Evolutionary conservation across 257 asterid genomes (phyloP).

Genomic region (Cruciata laevipes): DNA sequence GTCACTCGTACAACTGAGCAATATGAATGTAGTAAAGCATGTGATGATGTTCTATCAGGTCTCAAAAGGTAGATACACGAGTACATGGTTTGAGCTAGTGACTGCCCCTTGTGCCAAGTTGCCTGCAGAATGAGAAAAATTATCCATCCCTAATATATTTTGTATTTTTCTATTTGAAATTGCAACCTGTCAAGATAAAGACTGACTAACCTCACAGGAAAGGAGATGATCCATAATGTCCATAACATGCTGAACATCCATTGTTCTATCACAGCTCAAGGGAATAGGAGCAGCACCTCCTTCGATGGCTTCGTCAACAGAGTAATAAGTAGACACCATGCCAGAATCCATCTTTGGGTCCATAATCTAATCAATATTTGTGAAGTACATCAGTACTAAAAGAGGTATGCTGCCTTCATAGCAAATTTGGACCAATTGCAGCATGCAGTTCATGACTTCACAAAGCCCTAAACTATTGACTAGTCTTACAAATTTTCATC

Average conservation of each 20-base stretch:
- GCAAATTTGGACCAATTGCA: background rate
- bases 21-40: slow-evolving; percentile 79
- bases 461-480: background rate
- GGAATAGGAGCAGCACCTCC: slow-evolving; percentile 97
- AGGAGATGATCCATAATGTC: slow-evolving; percentile 96
- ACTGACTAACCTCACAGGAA: slow-evolving; percentile 77
- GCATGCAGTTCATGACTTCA: background rate
- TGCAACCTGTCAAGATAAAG: background rate
- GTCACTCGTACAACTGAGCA: slow-evolving; percentile 76
- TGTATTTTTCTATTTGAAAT: background rate
- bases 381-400: background rate
- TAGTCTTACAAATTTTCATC: background rate
- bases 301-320: slow-evolving; percentile 96
- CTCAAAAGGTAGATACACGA: slow-evolving; percentile 91
- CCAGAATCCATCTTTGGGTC: slow-evolving; percentile 99
- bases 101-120: slow-evolving; percentile 98
- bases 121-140: slow-evolving; percentile 48
- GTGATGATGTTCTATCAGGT: slow-evolving; percentile 84
- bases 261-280: slow-evolving; percentile 71
- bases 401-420: slow-evolving; percentile 3
- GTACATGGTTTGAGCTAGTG: slow-evolving; percentile 88
- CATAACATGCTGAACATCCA: slow-evolving; percentile 56
- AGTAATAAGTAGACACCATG: slow-evolving; percentile 79
- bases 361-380: slow-evolving; percentile 64
- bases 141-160: slow-evolving; percentile 3